Base-by-base conservation (phyloP, 306 rosid species). In the Gleditsia sinensis region DNA sequence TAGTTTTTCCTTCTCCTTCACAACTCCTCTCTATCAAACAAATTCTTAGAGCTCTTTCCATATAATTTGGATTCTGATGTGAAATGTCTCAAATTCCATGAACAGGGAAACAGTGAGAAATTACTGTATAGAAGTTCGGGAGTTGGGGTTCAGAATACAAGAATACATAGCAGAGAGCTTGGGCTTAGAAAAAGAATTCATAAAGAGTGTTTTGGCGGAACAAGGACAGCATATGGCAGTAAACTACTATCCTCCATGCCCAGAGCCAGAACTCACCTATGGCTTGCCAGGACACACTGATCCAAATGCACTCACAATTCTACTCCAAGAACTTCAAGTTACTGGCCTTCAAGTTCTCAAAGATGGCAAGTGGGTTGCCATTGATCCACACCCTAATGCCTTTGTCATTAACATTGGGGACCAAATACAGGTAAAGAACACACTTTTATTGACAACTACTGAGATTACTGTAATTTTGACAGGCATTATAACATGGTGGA, bases 141-240 rank as follows among this genome's bases (percentile, higher is more conserved):
- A 83, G 69, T 80, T 94, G 19, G 97, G 92, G 13, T 55, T 67
- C 56, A 84, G 88, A 66, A 20, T 92, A 67, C 36, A 90, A 36
- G 99, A 86, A 57, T 67, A 81, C 6, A 87, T 94, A 75, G 78
- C 96, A 43, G 95, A 91, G 81, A 94, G 99, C 74, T 81, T 94
- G 71, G 99, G 93, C 13, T 67, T 94, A 5, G 88, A 90, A 56
- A 90, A 86, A 45, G 83, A 85, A 11, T 75, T 82, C 81, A 79
- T 92, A 50, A 83, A 69, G 63, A 57, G 70, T 4, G 85, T 72
- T 0, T 48, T 94, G 69, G 97, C 96, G 0, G 96, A 87, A 36
- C 97, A 90, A 59, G 99, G 99, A 3, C 99, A 94, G 23, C 99
- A 94, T 73, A 91, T 94, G 99, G 99, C 99, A 8, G 88, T 94